These are phyloP conservation scores for Beauveria brongniartii DNA, from an alignment of 2,329 filamentous ascomycete species.

Conservation along the genomic window DNA sequence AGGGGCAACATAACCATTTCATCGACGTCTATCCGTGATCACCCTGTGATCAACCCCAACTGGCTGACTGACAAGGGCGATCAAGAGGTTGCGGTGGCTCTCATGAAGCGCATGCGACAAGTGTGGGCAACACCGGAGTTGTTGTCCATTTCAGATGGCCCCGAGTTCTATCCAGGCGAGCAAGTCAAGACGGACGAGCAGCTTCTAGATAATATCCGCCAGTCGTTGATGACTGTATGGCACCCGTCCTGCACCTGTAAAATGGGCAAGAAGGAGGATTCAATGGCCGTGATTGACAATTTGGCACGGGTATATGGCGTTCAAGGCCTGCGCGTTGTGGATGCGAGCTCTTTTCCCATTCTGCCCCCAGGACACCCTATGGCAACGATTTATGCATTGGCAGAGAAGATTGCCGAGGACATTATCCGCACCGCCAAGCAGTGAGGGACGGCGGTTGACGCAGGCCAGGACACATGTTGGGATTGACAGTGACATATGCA, in stretches of 20 bases:
- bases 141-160: slow-evolving; percentile 20
- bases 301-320: slow-evolving; percentile 50
- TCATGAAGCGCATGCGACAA: slow-evolving; percentile 33
- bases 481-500: no score
- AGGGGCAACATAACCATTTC: slow-evolving; percentile 34
- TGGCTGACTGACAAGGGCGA: slow-evolving; percentile 36
- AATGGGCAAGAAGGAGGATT: slow-evolving; percentile 42
- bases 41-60: slow-evolving; percentile 36
- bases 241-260: slow-evolving; percentile 19
- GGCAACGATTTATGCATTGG: slow-evolving; percentile 18
- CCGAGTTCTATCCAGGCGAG: slow-evolving; percentile 30
- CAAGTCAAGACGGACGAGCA: slow-evolving; percentile 18
- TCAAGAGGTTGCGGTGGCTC: slow-evolving; percentile 33
- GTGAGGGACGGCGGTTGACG: background rate
- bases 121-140: slow-evolving; percentile 19
- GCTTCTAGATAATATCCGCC: background rate
- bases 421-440: slow-evolving; percentile 8
- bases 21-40: slow-evolving; percentile 22
- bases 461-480: no score
- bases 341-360: slow-evolving; percentile 43
- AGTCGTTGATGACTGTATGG: background rate
- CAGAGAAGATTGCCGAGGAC: slow-evolving; percentile 20
- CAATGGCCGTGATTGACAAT: slow-evolving; percentile 48
- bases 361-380: slow-evolving; percentile 16
- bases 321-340: slow-evolving; percentile 48